Percentiles rank a stretch among this genome's conserved stretches.
These are phyloP conservation scores for Bolboschoenoplectus hybrid DNA, from an alignment of 202 grass and related monocot genomes.

Conservation along the genomic window DNA sequence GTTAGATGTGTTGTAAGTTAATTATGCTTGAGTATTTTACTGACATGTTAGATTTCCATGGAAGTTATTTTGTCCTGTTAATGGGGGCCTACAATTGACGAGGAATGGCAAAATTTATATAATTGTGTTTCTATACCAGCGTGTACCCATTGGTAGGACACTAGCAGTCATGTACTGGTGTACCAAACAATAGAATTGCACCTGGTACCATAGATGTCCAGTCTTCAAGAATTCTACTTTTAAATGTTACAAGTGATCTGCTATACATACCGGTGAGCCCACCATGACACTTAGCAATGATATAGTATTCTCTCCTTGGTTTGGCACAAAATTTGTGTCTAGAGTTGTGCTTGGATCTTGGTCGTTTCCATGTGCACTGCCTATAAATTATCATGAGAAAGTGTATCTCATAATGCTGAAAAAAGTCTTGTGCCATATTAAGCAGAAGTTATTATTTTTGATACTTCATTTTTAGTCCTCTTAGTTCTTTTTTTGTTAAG, in stretches of 20 bases:
- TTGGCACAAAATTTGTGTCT: constrained; percentile 46
- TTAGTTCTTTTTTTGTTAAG: not conserved
- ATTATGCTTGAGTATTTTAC: not conserved
- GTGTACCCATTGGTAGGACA: not conserved
- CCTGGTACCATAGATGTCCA: not conserved
- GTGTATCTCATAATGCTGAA: constrained; percentile 8
- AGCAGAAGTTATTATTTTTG: not conserved
- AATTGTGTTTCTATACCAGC: not conserved
- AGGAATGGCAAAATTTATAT: not conserved
- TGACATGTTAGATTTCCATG: not conserved
- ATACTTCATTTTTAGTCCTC: not conserved
- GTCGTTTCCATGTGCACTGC: constrained; percentile 65
- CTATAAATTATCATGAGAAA: constrained; percentile 38
- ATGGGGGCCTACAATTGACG: not conserved
- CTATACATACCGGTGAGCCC: constrained; percentile 75
- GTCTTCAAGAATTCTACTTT: not conserved
- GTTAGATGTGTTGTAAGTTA: not conserved
- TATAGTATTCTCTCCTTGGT: constrained; percentile 66
- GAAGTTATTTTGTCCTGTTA: not conserved
- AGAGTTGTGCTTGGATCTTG: constrained; percentile 46
- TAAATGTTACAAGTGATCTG: constrained; percentile 31
- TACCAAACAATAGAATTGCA: not conserved
- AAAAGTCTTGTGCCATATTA: not conserved
- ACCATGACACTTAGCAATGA: constrained; percentile 90
- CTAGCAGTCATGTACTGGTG: not conserved